Base-by-base conservation (phyloP, 345 rosid species). In the Eucalyptus guilfoylei region DNA sequence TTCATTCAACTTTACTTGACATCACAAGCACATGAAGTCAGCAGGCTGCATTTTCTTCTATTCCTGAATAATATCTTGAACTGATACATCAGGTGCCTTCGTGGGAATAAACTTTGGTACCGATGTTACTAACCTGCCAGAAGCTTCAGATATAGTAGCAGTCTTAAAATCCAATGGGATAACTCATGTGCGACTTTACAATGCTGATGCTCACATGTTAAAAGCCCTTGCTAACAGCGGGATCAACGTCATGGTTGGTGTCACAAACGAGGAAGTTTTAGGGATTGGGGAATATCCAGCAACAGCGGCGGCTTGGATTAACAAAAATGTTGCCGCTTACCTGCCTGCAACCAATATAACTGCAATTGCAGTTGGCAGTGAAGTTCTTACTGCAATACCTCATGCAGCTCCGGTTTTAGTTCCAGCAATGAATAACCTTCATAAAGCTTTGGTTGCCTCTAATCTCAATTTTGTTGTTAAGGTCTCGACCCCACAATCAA, bases 281-380 rank as follows among this genome's bases (percentile, higher is more conserved):
- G 94, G 93, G 83, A 97, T 98, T 6, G 99, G 99, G 15, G 92
- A 96, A 93, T 94, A 93, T 80, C 93, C 99, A 45, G 93, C 99
- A 15, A 64, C 95, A 17, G 99, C 99, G 19, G 99, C 99, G 48
- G 93, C 92, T 28, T 98, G 99, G 99, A 87, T 97, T 34, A 96
- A 95, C 90, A 94, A 93, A 89, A 98, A 98, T 87, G 96, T 98
- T 14, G 98, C 95, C 4, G 87, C 98, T 69, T 96, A 98, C 89
- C 49, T 96, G 85, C 99, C 99, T 89, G 92, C 95, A 8, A 98
- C 99, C 80, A 98, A 97, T 88, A 97, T 98, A 58, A 95, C 99
- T 19, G 96, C 97, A 89, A 94, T 98, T 90, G 97, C 99, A 14
- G 99, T 98, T 54, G 99, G 99, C 87, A 98, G 97, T 50, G 98